Conservation (phyloP, 495 filamentous ascomycete species). For the Lindgomyces ingoldianus region DNA sequence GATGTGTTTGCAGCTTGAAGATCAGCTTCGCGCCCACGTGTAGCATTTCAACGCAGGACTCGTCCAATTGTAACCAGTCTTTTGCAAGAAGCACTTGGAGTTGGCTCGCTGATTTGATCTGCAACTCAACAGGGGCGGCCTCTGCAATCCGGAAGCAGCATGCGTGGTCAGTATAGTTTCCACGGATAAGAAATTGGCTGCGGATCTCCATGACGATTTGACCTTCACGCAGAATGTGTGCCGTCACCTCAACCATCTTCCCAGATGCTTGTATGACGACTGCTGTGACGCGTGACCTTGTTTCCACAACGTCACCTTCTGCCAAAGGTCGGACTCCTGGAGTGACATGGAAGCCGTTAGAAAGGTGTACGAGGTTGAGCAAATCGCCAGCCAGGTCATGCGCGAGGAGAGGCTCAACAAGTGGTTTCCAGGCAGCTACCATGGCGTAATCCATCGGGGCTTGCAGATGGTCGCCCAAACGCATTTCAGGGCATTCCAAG, state of each 20-base stretch:
- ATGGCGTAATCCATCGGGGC: conserved; percentile 99
- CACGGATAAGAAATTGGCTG: conserved; percentile 95
- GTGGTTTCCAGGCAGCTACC: conserved; percentile 97
- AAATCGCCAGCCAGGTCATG: conserved; percentile 91
- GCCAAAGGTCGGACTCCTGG: conserved; percentile 91
- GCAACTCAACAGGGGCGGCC: conserved; percentile 92
- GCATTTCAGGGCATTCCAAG: conserved; percentile 95
- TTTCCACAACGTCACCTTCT: conserved; percentile 89
- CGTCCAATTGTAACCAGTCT: conserved; percentile 90
- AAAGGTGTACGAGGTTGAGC: conserved; percentile 90
- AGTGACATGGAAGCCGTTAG: conserved; percentile 96
- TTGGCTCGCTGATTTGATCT: conserved; percentile 83
- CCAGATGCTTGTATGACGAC: conserved; percentile 97
- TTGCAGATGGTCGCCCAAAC: conserved; percentile 94
- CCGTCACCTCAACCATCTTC: conserved; percentile 99
- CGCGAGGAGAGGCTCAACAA: conserved; percentile 97
- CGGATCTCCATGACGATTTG: conserved; percentile 96
- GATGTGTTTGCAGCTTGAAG: conserved; percentile 91
- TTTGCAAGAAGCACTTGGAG: conserved; percentile 91
- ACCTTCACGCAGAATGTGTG: conserved; percentile 85
- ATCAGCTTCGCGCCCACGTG: conserved; percentile 86
- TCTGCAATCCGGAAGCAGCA: conserved; percentile 98
- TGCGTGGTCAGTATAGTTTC: conserved; percentile 86
- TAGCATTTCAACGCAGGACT: conserved; percentile 74
- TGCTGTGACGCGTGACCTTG: conserved; percentile 92